Evolutionary conservation across 202 grass and related monocot genomes (phyloP).

Genomic region (Eragrostis tef): DNA sequence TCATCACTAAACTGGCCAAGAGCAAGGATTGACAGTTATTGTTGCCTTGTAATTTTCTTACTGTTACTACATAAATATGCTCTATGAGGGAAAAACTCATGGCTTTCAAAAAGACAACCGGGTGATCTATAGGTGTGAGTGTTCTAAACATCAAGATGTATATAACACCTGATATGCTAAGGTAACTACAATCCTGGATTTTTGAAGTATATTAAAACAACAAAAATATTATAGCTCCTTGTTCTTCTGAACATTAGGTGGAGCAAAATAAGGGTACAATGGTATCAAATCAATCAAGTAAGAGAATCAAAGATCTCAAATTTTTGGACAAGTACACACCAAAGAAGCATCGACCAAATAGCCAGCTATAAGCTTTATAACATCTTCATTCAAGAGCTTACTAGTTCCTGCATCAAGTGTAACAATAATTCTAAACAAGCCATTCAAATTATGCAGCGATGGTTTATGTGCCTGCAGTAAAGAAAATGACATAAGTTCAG

Average conservation of each 20-base stretch:
- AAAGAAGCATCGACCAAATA: slow-evolving; percentile 70
- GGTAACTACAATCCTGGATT: slow-evolving; percentile 9
- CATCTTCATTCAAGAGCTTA: slow-evolving; percentile 63
- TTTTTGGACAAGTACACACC: slow-evolving; percentile 50
- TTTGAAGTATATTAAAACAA: slow-evolving; percentile 27
- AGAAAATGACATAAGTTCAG: slow-evolving; percentile 37
- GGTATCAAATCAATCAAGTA: slow-evolving; percentile 13
- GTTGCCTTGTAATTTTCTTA: neutral
- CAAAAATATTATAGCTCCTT: neutral
- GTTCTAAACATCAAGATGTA: neutral
- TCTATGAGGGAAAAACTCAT: neutral
- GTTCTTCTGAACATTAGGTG: slow-evolving; percentile 17
- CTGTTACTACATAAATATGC: slow-evolving; percentile 28
- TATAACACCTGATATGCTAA: neutral
- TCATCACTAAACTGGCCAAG: neutral
- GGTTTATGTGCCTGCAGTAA: slow-evolving; percentile 61
- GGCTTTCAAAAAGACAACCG: neutral
- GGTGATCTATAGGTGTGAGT: neutral
- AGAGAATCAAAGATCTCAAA: slow-evolving; percentile 16
- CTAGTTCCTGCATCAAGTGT: slow-evolving; percentile 61
- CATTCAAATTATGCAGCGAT: slow-evolving; percentile 64
- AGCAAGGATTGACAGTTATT: neutral
- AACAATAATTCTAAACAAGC: slow-evolving; percentile 73
- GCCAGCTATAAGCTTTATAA: slow-evolving; percentile 52
- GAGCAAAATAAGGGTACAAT: slow-evolving; percentile 32